Conservation (phyloP, 805 yeast species). For the Aciculoconidium aculeatum region DNA sequence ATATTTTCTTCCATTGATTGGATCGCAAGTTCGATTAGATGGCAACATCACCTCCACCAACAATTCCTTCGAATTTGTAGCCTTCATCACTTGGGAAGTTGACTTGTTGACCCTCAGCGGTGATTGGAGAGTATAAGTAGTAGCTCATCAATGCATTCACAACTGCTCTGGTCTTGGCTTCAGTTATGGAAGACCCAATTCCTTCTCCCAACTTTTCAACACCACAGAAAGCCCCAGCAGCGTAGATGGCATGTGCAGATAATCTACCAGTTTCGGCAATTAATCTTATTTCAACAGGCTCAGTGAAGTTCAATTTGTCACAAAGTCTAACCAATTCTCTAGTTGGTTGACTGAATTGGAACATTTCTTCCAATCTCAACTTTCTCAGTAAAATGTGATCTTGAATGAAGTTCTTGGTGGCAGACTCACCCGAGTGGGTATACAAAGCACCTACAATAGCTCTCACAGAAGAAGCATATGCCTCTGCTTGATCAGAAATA, state of each 20-base stretch:
- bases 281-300: slow-evolving; percentile 69
- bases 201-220: slow-evolving; percentile 85
- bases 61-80: slow-evolving; percentile 35
- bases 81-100: slow-evolving; percentile 56
- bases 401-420: slow-evolving; percentile 62
- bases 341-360: slow-evolving; percentile 80
- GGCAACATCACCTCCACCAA: slow-evolving; percentile 41
- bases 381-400: slow-evolving; percentile 80
- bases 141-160: slow-evolving; percentile 87
- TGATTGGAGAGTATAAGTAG: slow-evolving; percentile 84
- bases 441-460: slow-evolving; percentile 80
- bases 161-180: slow-evolving; percentile 89
- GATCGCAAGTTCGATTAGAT: slow-evolving; percentile 19
- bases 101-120: slow-evolving; percentile 33
- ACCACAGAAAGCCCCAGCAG: slow-evolving; percentile 90
- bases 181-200: slow-evolving; percentile 82
- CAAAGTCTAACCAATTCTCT: slow-evolving; percentile 76
- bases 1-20: too few relatives aligned
- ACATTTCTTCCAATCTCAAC: slow-evolving; percentile 65
- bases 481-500: slow-evolving; percentile 35
- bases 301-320: slow-evolving; percentile 63
- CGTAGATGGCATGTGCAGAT: slow-evolving; percentile 76
- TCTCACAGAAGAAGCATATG: slow-evolving; percentile 68
- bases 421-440: slow-evolving; percentile 62
- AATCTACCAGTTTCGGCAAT: slow-evolving; percentile 91